Evolutionary conservation across 2,329 filamentous ascomycete species (phyloP).

Genomic region (Stemphylium vesicarium): DNA sequence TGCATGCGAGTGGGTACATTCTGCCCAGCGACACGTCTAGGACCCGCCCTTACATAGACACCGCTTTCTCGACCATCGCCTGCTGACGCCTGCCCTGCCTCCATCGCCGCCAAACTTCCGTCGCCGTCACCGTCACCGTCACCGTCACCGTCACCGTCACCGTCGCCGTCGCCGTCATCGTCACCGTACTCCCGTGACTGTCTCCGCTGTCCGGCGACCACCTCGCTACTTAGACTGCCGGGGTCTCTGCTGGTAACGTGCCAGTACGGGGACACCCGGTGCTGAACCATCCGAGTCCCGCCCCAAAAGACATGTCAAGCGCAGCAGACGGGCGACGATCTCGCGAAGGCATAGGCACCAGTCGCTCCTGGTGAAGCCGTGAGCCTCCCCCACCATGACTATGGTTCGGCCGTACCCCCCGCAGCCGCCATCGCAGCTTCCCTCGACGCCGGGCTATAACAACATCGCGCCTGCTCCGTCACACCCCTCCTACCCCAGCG

Average conservation of each 20-base stretch:
- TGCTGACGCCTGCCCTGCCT: neutral
- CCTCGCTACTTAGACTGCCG: slow-evolving; percentile 15
- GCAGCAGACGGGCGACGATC: slow-evolving; percentile 46
- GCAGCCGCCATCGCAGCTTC: slow-evolving; percentile 40
- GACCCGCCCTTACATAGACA: slow-evolving; percentile 20
- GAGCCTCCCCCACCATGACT: slow-evolving; percentile 42
- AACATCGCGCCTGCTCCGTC: slow-evolving; percentile 31
- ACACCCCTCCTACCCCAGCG: slow-evolving; percentile 28
- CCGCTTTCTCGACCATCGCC: neutral
- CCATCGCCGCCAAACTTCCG: neutral
- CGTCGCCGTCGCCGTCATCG: neutral
- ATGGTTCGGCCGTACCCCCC: slow-evolving; percentile 48
- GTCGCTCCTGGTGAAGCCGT: slow-evolving; percentile 48
- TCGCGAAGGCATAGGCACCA: slow-evolving; percentile 53
- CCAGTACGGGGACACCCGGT: slow-evolving; percentile 31
- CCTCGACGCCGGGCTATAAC: slow-evolving; percentile 34
- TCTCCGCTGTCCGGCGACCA: neutral
- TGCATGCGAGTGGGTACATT: slow-evolving; percentile 23
- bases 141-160: neutral
- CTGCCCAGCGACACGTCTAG: slow-evolving; percentile 12
- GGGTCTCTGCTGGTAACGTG: slow-evolving; percentile 27
- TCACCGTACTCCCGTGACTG: neutral
- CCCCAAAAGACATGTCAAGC: slow-evolving; percentile 47
- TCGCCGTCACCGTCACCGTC: neutral
- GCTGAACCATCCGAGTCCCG: slow-evolving; percentile 14